Evolutionary conservation across 108 stramenopile species (phyloP), one percentile per base, ranked within the genome.

Genomic region (Conticribra weissflogii): DNA sequence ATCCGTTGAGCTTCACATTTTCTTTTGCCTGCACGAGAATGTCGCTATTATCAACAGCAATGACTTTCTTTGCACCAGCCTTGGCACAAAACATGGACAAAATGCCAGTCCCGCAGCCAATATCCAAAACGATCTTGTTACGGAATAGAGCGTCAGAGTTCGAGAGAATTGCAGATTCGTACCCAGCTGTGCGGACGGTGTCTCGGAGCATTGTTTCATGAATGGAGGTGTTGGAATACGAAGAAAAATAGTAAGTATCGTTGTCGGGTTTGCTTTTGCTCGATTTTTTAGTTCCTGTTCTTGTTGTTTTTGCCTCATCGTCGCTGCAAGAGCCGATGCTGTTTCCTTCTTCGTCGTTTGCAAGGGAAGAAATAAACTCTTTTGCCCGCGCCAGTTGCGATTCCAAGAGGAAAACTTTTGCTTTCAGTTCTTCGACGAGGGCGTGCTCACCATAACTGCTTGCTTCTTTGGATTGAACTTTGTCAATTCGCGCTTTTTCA

Each of bases 131-230:
- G 45, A 66, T 59, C 71, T 88, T 85, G 24, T 57, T 85, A 36
- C 63, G 63, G 63, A 86, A 86, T 28, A 86, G 68, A 61, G 80
- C 69, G 12, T 70, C 51, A 9, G 83, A 52, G 50, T 86, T 86
- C 60, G 68, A 69, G 12, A 84, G 73, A 54, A 86, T 84, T 47
- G 81, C 82, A n/a, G 72, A 66, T 71, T 82, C 76, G 36, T 89
- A 89, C 7, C 83, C 66, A 9, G 76, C 66, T n/a, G 88, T 89
- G 12, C 92, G 49, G 4, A 88, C 85, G 28, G 81, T 77, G 36
- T 95, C 94, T 31, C 83, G 72, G 16, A 95, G 86, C 94, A 95
- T 95, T 15, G 89, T 91, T 61, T 94, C 90, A 68, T 96, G 95
- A 52, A 96, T 96, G 29, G 81, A 82, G 36, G 86, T 86, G 63